phyloP scores from a whole-genome alignment of 345 rosid genomes.

The Streptanthus diversifolius region DNA sequence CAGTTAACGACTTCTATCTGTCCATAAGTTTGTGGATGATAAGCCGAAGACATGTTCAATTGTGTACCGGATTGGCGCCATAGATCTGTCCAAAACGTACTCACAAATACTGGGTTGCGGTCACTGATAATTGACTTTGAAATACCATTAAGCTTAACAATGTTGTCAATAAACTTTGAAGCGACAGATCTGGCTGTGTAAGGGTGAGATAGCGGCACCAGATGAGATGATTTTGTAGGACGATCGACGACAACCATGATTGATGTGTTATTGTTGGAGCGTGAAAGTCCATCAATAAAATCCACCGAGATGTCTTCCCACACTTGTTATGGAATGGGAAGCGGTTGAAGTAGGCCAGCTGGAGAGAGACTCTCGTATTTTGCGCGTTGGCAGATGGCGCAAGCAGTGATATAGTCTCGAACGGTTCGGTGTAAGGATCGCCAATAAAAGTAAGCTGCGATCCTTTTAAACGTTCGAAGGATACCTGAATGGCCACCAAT shows the following conservation, averaged over 20 bases:
- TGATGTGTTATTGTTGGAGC: neutral
- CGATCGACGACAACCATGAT: neutral
- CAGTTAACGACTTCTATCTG: too few relatives aligned
- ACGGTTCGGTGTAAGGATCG: neutral
- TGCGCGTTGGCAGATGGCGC: neutral
- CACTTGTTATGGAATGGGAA: neutral
- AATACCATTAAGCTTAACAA: neutral
- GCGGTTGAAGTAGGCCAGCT: neutral
- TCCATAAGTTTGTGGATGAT: too few relatives aligned
- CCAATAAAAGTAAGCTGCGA: neutral
- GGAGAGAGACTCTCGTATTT: neutral
- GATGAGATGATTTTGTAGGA: neutral
- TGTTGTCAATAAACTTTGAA: rapidly evolving
- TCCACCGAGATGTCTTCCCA: neutral
- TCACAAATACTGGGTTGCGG: neutral
- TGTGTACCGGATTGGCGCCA: neutral
- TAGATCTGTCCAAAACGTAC: neutral
- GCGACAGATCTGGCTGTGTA: neutral
- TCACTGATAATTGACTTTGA: neutral
- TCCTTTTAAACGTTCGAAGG: neutral
- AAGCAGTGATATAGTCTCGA: neutral
- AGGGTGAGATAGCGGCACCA: neutral
- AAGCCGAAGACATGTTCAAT: too few relatives aligned
- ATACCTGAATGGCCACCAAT: neutral
- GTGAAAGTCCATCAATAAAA: neutral